These are phyloP conservation scores for Mollisia scopiformis DNA, from an alignment of 2,329 filamentous ascomycete species.

Conservation along the genomic window DNA sequence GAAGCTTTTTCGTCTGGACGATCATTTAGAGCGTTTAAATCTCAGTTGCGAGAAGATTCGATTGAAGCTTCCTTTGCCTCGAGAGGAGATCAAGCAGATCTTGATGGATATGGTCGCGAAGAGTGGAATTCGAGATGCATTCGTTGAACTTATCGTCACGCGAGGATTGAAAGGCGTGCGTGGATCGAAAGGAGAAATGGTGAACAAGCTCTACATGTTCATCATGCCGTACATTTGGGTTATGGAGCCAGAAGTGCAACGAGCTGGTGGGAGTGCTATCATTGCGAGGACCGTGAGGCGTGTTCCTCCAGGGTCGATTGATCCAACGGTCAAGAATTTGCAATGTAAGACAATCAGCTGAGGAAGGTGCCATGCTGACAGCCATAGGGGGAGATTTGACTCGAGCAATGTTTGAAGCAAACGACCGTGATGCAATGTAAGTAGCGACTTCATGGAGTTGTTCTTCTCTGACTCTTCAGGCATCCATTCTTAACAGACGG, in stretches of 20 bases:
- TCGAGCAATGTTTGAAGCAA: slow-evolving; percentile 48
- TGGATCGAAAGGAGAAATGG: slow-evolving; percentile 38
- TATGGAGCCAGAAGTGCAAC: slow-evolving; percentile 49
- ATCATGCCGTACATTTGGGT: slow-evolving; percentile 53
- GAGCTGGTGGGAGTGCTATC: slow-evolving; percentile 44
- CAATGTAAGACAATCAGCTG: slow-evolving; percentile 46
- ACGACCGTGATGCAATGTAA: slow-evolving; percentile 48
- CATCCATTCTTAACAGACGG: slow-evolving; percentile 46
- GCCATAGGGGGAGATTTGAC: slow-evolving; percentile 46
- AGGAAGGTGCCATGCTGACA: no score
- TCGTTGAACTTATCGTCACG: slow-evolving; percentile 54
- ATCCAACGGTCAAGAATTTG: slow-evolving; percentile 55
- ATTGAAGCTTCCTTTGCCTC: slow-evolving; percentile 45
- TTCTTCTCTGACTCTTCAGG: background rate
- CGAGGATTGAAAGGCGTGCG: slow-evolving; percentile 48
- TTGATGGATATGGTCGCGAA: slow-evolving; percentile 48
- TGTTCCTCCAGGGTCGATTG: slow-evolving; percentile 48
- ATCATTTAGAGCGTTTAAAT: slow-evolving; percentile 50
- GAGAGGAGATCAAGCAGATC: slow-evolving; percentile 42
- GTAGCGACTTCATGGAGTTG: no score
- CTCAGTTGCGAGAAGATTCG: slow-evolving; percentile 49
- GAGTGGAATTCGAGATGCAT: slow-evolving; percentile 51
- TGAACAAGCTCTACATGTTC: slow-evolving; percentile 50
- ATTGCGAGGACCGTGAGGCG: slow-evolving; percentile 49
- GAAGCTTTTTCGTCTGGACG: slow-evolving; percentile 53